A percentile compares a stretch with the other conserved stretches of the same genome.
These are phyloP conservation scores for Euphorbia celastroides DNA, from an alignment of 441 rosid species.

Conservation along the genomic window DNA sequence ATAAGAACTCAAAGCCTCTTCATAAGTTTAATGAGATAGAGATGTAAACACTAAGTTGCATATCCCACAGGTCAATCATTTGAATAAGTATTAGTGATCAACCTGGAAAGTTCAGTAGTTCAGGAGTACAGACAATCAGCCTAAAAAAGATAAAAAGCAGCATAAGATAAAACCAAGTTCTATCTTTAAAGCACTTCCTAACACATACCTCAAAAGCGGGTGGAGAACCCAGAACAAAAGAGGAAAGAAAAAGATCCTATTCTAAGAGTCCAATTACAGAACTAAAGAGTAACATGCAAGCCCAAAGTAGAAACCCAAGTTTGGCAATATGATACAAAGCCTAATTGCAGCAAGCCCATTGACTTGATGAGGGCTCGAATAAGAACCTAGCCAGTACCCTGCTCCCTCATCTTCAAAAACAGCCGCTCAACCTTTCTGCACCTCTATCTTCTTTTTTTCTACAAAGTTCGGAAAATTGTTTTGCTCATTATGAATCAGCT, in stretches of 20 bases:
- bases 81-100: not conserved
- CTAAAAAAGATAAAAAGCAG: not conserved
- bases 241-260: no score
- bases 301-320: no score
- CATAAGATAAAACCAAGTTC: not conserved
- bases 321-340: no score
- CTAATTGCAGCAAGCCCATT: no score
- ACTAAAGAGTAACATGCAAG: not conserved
- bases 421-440: no score
- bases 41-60: not conserved
- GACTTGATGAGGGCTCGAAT: no score
- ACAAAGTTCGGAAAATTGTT: no score
- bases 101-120: not conserved
- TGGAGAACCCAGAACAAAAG: not conserved
- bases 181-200: not conserved
- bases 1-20: not conserved
- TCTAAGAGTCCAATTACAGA: no score
- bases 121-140: not conserved
- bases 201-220: not conserved
- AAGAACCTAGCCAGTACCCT: no score
- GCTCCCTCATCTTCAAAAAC: no score
- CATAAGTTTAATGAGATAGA: not conserved
- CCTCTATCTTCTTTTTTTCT: no score
- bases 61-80: not conserved
- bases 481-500: no score